Conservation (phyloP, 139 green algal genomes). For the Picochlorum sp. region DNA sequence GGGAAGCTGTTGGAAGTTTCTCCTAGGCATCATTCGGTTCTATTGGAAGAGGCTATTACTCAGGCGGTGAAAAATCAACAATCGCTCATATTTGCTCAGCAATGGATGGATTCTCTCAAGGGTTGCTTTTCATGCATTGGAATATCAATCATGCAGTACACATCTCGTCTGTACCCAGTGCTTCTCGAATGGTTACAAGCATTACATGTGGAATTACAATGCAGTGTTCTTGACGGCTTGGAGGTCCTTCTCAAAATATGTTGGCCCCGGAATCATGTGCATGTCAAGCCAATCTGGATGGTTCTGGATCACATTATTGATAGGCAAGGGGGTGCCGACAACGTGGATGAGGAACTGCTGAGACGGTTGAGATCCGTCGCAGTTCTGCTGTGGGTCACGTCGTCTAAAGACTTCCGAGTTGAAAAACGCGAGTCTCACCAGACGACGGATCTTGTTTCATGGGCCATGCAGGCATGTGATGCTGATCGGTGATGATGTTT, state of each 20-base stretch:
- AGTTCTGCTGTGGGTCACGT: not conserved
- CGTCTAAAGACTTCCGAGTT: not conserved
- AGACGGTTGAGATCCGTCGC: not conserved
- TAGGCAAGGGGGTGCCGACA: not conserved
- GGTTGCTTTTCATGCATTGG: not conserved
- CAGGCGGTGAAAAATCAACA: not conserved
- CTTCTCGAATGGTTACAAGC: not conserved
- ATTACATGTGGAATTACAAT: not conserved
- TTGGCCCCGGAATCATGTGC: not conserved
- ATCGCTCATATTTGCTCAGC: not conserved
- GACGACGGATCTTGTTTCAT: no score
- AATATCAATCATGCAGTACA: constrained; percentile 1
- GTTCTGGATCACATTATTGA: not conserved
- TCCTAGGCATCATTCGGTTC: not conserved
- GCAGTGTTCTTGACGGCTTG: not conserved
- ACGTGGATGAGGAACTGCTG: not conserved
- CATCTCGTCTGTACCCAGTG: constrained; percentile 5
- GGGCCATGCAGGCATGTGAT: no score
- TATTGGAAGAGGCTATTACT: not conserved
- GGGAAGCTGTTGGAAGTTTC: no score
- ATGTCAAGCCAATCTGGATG: not conserved
- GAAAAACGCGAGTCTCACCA: no score
- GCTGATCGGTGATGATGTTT: no score
- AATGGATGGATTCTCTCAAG: not conserved
- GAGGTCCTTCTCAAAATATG: not conserved